A percentile compares a stretch with the other conserved stretches of the same genome.
phyloP scores from a whole-genome alignment of 306 rosid species.

The Inga leiocalycina region DNA sequence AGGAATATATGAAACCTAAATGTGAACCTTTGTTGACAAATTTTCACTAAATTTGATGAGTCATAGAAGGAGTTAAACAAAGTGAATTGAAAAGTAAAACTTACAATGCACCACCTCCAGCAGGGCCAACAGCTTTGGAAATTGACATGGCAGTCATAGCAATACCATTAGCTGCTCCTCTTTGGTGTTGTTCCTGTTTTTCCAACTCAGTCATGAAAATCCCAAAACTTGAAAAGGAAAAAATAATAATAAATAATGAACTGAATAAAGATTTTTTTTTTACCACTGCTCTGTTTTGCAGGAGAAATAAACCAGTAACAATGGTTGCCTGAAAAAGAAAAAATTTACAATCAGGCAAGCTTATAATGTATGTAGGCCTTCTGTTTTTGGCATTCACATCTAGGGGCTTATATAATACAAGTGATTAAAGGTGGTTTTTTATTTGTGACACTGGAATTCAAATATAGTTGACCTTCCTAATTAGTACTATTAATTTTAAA shows the following conservation, averaged over 20 bases:
- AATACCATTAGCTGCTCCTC: slow-evolving; percentile 94
- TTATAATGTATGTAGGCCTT: neutral
- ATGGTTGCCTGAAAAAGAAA: slow-evolving; percentile 41
- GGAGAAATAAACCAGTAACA: slow-evolving; percentile 62
- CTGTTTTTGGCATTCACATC: neutral
- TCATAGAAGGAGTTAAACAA: neutral
- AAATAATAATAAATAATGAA: neutral
- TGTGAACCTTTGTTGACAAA: neutral
- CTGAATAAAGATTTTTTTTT: neutral
- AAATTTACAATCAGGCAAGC: slow-evolving; percentile 3
- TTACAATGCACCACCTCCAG: slow-evolving; percentile 79
- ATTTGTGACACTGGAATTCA: no score
- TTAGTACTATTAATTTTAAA: no score
- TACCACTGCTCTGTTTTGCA: slow-evolving; percentile 89
- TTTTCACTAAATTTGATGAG: slow-evolving; percentile 60
- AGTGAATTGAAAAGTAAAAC: slow-evolving; percentile 25
- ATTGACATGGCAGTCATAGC: slow-evolving; percentile 81
- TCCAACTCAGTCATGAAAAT: slow-evolving; percentile 17
- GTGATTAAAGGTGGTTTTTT: neutral
- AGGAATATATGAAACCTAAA: neutral
- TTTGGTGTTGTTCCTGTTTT: slow-evolving; percentile 78
- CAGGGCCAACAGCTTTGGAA: slow-evolving; percentile 88
- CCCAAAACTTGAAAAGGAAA: neutral
- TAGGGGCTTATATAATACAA: neutral
- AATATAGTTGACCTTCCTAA: no score